These are phyloP conservation scores for Neurospora tetraspora DNA, from an alignment of 495 filamentous ascomycete genomes.

Conservation along the genomic window DNA sequence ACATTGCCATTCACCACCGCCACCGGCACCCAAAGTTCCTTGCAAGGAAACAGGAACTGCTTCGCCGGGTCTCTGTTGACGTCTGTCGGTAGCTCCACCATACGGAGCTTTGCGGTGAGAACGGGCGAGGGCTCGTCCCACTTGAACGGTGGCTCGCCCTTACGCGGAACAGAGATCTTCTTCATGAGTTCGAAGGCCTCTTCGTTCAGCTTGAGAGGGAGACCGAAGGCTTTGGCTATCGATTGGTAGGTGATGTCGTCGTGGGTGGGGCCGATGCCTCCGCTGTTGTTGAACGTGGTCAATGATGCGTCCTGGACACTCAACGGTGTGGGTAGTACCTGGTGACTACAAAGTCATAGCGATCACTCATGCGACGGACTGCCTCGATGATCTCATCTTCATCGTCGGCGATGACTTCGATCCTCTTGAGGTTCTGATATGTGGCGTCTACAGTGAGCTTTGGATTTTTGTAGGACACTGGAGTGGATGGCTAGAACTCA, in stretches of 20 bases:
- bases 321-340: constrained; percentile 23
- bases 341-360: constrained; percentile 91
- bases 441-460: background rate
- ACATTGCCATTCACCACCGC: constrained; percentile 82
- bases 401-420: constrained; percentile 91
- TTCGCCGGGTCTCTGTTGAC: constrained; percentile 44
- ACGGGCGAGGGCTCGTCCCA: constrained; percentile 76
- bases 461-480: background rate
- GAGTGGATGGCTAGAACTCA: constrained; percentile 14
- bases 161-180: constrained; percentile 59
- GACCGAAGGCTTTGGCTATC: constrained; percentile 78
- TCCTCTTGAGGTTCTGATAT: constrained; percentile 57
- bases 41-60: constrained; percentile 66
- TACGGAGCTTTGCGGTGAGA: constrained; percentile 71
- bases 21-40: constrained; percentile 85
- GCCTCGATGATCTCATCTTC: constrained; percentile 85
- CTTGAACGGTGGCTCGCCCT: constrained; percentile 63
- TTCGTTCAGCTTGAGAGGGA: constrained; percentile 67
- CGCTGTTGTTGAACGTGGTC: constrained; percentile 33
- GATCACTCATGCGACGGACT: constrained; percentile 68
- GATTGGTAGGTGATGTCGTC: constrained; percentile 96
- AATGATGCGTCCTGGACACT: background rate
- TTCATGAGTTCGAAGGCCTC: constrained; percentile 75
- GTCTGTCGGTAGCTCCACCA: constrained; percentile 80
- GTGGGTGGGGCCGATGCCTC: constrained; percentile 92